phyloP scores from a whole-genome alignment of 169 alveolate species.

The Plasmodium cynomolgi region DNA sequence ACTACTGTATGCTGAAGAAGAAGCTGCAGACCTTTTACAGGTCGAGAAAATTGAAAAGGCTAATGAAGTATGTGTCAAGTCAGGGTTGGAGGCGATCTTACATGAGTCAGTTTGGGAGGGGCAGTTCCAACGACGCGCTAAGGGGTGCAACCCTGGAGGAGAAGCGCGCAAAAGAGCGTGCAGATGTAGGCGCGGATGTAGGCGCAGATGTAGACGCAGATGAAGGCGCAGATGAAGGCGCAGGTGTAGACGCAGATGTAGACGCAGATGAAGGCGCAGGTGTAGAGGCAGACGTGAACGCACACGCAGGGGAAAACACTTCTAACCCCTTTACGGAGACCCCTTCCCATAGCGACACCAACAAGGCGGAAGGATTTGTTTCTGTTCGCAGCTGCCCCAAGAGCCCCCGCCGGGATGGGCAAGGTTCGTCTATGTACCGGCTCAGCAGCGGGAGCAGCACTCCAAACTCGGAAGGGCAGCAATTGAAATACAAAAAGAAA shows the following conservation, averaged over 20 bases:
- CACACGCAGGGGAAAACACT: background rate
- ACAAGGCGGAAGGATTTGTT: background rate
- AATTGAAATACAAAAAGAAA: background rate
- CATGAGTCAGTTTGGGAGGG: background rate
- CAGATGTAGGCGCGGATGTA: background rate
- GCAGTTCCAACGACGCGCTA: background rate
- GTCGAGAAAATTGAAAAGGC: conserved; percentile 7
- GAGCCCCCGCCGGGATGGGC: background rate
- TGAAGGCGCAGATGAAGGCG: background rate
- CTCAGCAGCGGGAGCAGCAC: background rate
- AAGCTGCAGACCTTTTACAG: conserved; percentile 28
- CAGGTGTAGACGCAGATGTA: background rate
- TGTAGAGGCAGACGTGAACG: background rate
- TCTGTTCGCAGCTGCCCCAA: background rate
- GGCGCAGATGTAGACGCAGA: background rate
- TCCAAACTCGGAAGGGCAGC: background rate
- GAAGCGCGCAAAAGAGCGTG: no score
- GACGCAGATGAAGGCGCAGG: background rate
- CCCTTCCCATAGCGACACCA: background rate
- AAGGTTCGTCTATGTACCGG: background rate
- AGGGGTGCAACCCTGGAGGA: background rate
- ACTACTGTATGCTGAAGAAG: conserved; percentile 23
- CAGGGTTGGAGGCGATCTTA: background rate
- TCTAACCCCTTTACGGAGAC: background rate
- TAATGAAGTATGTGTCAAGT: background rate